Conservation (phyloP, 2,329 filamentous ascomycete genomes). For the Leptoxyphium fumago region DNA sequence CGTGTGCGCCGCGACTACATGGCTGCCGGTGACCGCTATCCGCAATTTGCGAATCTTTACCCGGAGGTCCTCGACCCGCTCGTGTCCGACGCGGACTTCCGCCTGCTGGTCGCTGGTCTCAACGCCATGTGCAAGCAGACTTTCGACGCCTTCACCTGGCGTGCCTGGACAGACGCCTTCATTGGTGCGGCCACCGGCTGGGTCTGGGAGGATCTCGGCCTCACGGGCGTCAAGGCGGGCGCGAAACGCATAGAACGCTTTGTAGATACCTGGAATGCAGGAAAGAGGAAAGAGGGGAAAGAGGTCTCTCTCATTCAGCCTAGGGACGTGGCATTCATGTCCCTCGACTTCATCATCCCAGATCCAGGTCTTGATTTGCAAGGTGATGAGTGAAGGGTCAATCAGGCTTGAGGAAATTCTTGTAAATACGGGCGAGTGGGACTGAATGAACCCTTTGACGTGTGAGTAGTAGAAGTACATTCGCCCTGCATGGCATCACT, state of each 20-base stretch:
- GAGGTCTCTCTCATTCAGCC: slow-evolving; percentile 64
- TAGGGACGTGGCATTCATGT: slow-evolving; percentile 77
- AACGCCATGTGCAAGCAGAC: slow-evolving; percentile 63
- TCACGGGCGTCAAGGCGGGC: slow-evolving; percentile 59
- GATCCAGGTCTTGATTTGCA: slow-evolving; percentile 51
- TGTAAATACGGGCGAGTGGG: too few species aligned
- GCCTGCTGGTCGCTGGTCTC: slow-evolving; percentile 63
- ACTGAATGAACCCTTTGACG: too few species aligned
- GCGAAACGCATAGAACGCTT: slow-evolving; percentile 59
- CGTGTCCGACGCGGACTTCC: slow-evolving; percentile 73
- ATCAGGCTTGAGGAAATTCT: too few species aligned
- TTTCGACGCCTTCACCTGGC: slow-evolving; percentile 62
- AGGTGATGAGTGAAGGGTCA: slow-evolving; percentile 3
- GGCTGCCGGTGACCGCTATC: slow-evolving; percentile 72
- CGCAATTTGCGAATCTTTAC: slow-evolving; percentile 88
- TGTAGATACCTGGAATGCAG: slow-evolving; percentile 74
- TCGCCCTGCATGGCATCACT: too few species aligned
- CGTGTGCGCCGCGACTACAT: slow-evolving; percentile 84
- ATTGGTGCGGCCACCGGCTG: slow-evolving; percentile 77
- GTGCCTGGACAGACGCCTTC: slow-evolving; percentile 66
- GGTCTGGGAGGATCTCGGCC: slow-evolving; percentile 83
- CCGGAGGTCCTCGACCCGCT: slow-evolving; percentile 88
- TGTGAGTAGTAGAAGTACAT: too few species aligned
- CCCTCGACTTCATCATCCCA: slow-evolving; percentile 65
- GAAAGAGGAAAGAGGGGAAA: slow-evolving; percentile 41